Percentiles rank a stretch among this genome's conserved stretches.
These are phyloP conservation scores for Fagus crenata DNA, from an alignment of 306 rosid species.

Conservation along the genomic window DNA sequence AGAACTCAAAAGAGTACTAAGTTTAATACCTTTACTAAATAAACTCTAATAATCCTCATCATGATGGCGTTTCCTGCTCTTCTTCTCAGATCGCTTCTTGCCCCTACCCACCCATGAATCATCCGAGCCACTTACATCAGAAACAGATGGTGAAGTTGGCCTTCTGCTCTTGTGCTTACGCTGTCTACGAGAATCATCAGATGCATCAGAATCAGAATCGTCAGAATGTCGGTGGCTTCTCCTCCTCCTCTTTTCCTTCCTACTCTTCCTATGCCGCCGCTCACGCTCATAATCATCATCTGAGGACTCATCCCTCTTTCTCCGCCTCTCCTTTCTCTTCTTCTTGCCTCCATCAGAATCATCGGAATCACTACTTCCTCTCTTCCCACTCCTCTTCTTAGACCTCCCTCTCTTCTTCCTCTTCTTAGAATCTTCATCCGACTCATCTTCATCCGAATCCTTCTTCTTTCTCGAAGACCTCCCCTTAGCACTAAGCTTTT, in stretches of 20 bases:
- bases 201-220: constrained; percentile 61
- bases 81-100: constrained; percentile 60
- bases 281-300: constrained; percentile 38
- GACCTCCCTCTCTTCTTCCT: constrained; percentile 81
- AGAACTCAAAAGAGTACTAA: neutral
- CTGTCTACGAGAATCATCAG: constrained; percentile 50
- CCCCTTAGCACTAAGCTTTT: constrained; percentile 45
- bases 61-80: constrained; percentile 46
- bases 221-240: constrained; percentile 58
- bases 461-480: constrained; percentile 43
- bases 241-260: constrained; percentile 58
- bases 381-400: constrained; percentile 65
- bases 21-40: constrained; percentile 3
- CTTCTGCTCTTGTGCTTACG: constrained; percentile 57
- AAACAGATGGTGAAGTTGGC: constrained; percentile 46
- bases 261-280: constrained; percentile 40
- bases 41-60: constrained; percentile 43
- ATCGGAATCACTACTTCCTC: constrained; percentile 62
- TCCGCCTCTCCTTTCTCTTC: constrained; percentile 58
- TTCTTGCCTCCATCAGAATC: constrained; percentile 50
- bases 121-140: constrained; percentile 46
- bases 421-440: constrained; percentile 48
- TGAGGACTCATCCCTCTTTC: constrained; percentile 48
- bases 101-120: constrained; percentile 57
- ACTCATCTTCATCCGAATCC: constrained; percentile 48